Percentiles rank a stretch among this genome's conserved stretches.
These are phyloP conservation scores for Mucor sp. DNA, from an alignment of 371 early-diverging fungal genomes.

Conservation along the genomic window DNA sequence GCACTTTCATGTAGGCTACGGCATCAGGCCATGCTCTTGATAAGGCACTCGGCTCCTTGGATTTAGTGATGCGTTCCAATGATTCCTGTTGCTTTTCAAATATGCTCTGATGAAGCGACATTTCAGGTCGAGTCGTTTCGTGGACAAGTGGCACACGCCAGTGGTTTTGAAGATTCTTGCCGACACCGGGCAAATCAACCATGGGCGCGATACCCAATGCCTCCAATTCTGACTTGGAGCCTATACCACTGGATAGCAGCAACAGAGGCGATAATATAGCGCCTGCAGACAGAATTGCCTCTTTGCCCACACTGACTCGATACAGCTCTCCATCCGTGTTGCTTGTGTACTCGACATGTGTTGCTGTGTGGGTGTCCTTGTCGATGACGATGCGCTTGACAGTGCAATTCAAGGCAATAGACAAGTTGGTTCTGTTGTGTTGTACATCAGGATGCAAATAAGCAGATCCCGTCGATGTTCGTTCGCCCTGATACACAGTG, in stretches of 20 bases:
- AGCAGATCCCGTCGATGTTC: constrained; percentile 14
- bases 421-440: constrained; percentile 19
- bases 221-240: constrained; percentile 27
- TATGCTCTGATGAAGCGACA: constrained; percentile 15
- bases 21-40: constrained; percentile 31
- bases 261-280: constrained; percentile 40
- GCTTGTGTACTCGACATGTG: constrained; percentile 15
- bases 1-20: constrained; percentile 35
- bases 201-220: constrained; percentile 19
- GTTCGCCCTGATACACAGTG: constrained; percentile 17
- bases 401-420: constrained; percentile 21
- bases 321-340: neutral
- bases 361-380: constrained; percentile 3
- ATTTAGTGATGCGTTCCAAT: neutral
- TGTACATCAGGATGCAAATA: constrained; percentile 15
- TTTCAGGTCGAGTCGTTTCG: constrained; percentile 18
- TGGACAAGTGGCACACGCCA: constrained; percentile 25
- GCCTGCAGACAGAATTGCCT: constrained; percentile 42
- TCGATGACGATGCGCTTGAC: constrained; percentile 16
- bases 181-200: constrained; percentile 38
- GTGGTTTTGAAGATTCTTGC: constrained; percentile 44
- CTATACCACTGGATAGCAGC: constrained; percentile 26
- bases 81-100: constrained; percentile 12
- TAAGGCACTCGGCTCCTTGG: constrained; percentile 24
- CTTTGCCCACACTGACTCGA: constrained; percentile 20